Percentiles rank a stretch among this genome's conserved stretches.
These are phyloP conservation scores for Chenopodium berlandieri DNA, from an alignment of 148 eudicot species.

Conservation along the genomic window DNA sequence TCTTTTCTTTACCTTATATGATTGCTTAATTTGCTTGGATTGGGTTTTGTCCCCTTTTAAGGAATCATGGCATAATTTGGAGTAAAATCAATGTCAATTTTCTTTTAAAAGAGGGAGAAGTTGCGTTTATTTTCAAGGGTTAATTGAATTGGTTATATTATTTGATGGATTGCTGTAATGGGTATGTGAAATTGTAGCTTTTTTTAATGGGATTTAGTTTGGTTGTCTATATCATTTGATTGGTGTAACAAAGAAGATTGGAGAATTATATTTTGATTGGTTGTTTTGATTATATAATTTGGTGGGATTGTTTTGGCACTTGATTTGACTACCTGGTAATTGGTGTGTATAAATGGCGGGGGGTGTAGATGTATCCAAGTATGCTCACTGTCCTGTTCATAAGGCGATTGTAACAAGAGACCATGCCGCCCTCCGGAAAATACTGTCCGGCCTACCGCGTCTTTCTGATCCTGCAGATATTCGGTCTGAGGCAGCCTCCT, in stretches of 20 bases:
- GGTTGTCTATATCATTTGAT: background rate
- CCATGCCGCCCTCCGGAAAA: constrained; percentile 52
- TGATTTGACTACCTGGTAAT: background rate
- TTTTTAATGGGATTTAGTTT: background rate
- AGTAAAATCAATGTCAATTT: constrained; percentile 18
- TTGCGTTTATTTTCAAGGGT: background rate
- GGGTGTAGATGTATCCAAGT: constrained; percentile 57
- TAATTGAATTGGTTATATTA: constrained; percentile 4
- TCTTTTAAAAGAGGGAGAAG: background rate
- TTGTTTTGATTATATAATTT: background rate
- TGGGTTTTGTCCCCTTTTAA: constrained; percentile 9
- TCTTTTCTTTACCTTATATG: constrained; percentile 27
- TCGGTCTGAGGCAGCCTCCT: constrained; percentile 51
- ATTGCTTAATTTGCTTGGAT: constrained; percentile 19
- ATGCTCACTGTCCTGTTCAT: constrained; percentile 74
- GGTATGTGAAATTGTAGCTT: constrained; percentile 15
- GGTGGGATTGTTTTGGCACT: background rate
- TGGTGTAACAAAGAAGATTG: constrained; percentile 13
- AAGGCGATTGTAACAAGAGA: constrained; percentile 59
- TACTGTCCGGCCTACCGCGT: constrained; percentile 61
- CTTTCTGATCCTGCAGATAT: constrained; percentile 63
- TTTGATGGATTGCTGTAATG: background rate
- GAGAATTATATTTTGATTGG: background rate
- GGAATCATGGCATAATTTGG: constrained; percentile 16
- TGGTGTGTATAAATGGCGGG: constrained; percentile 21